A percentile compares a stretch with the other conserved stretches of the same genome.
Conservation (phyloP, 2,329 filamentous ascomycete species). For the Cercospora janseana region DNA sequence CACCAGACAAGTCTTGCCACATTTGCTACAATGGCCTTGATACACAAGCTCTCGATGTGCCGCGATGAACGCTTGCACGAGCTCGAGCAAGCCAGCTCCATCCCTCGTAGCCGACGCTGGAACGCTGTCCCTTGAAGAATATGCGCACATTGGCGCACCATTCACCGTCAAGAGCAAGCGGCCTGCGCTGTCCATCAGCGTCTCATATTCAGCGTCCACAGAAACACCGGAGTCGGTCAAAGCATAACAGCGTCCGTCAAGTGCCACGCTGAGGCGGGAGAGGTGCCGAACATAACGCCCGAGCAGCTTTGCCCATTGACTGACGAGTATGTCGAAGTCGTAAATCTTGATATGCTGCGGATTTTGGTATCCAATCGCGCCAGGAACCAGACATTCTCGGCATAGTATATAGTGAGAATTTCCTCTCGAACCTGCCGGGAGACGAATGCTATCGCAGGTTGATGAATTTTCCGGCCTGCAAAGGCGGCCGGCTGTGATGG, state of each 20-base stretch:
- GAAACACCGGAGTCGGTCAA: constrained; percentile 21
- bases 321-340: constrained; percentile 23
- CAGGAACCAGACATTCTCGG: constrained; percentile 27
- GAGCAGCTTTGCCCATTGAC: constrained; percentile 18
- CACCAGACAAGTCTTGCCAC: constrained; percentile 21
- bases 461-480: constrained; percentile 19
- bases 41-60: constrained; percentile 21
- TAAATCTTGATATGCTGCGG: constrained; percentile 19
- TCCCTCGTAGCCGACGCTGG: constrained; percentile 19
- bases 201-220: constrained; percentile 21
- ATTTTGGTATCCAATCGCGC: constrained; percentile 25
- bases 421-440: constrained; percentile 22
- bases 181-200: constrained; percentile 15
- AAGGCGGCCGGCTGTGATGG: constrained; percentile 21
- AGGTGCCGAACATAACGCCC: constrained; percentile 16
- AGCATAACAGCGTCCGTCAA: constrained; percentile 25
- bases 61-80: constrained; percentile 24
- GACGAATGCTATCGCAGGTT: constrained; percentile 22
- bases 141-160: constrained; percentile 20
- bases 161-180: constrained; percentile 23
- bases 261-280: constrained; percentile 18
- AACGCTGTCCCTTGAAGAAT: constrained; percentile 21
- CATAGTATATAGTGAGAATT: constrained; percentile 26
- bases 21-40: constrained; percentile 21
- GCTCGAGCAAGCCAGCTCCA: constrained; percentile 23